These are phyloP conservation scores for Ilyonectria robusta DNA, from an alignment of 2,329 filamentous ascomycete species.

Conservation along the genomic window DNA sequence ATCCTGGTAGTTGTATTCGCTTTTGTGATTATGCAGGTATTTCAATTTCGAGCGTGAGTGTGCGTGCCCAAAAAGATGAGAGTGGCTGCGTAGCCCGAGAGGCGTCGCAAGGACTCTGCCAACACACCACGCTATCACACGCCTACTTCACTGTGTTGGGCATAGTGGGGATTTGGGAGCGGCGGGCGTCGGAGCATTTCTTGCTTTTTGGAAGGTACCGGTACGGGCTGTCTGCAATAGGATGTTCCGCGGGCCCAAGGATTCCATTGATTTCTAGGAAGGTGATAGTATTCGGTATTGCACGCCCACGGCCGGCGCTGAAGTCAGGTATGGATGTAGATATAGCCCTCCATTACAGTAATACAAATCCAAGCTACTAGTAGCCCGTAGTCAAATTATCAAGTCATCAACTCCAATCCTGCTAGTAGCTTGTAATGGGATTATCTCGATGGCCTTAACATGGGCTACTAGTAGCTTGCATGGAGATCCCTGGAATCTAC, in stretches of 20 bases:
- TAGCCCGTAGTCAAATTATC: too few relatives aligned
- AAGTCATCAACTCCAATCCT: too few relatives aligned
- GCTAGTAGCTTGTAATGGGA: too few relatives aligned
- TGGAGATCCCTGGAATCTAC: too few relatives aligned
- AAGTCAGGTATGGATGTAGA: too few relatives aligned
- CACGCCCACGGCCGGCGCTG: too few relatives aligned
- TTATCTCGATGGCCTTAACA: too few relatives aligned
- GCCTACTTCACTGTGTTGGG: background rate
- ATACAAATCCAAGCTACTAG: too few relatives aligned
- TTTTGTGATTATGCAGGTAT: background rate
- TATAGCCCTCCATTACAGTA: too few relatives aligned
- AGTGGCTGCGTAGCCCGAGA: background rate
- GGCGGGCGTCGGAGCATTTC: background rate
- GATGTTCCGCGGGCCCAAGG: background rate
- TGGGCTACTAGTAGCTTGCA: too few relatives aligned
- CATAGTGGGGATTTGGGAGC: too few relatives aligned
- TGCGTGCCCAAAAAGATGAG: background rate
- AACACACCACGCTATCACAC: background rate
- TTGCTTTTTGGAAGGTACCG: background rate
- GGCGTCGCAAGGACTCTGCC: background rate
- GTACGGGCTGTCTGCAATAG: background rate
- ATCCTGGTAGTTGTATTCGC: background rate
- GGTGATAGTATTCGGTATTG: too few relatives aligned
- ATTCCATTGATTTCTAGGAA: background rate
- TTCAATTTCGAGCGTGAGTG: background rate